Conservation (phyloP, 2,329 filamentous ascomycete species). For the Cladophialophora psammophila region DNA sequence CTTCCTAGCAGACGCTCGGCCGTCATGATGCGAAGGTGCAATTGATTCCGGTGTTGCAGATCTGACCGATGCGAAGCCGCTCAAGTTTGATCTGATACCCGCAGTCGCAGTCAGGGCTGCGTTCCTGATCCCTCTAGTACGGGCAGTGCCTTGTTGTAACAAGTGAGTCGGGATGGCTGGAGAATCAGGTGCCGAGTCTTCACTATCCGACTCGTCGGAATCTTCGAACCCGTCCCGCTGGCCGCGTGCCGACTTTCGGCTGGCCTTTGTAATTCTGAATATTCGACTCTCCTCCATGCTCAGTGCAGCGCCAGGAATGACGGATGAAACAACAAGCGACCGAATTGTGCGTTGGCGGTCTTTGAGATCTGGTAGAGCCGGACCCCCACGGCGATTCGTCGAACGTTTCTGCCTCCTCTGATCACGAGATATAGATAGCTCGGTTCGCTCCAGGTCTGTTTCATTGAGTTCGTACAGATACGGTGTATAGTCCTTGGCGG, state of each 20-base stretch:
- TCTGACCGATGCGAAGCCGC: conserved; percentile 65
- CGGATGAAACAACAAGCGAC: conserved; percentile 89
- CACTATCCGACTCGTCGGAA: conserved; percentile 87
- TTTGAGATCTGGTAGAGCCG: conserved; percentile 92
- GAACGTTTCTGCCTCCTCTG: conserved; percentile 94
- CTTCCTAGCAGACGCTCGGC: conserved; percentile 69
- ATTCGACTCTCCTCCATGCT: conserved; percentile 84
- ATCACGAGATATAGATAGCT: conserved; percentile 91
- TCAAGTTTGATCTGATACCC: conserved; percentile 76
- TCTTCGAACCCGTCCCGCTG: conserved; percentile 71
- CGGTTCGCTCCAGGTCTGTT: conserved; percentile 85
- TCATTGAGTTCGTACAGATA: conserved; percentile 95
- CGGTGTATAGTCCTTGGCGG: conserved; percentile 91
- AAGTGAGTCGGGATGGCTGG: conserved; percentile 75
- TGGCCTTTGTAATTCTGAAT: conserved; percentile 77
- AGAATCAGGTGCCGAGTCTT: conserved; percentile 83
- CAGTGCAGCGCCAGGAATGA: conserved; percentile 84
- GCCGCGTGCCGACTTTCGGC: conserved; percentile 61
- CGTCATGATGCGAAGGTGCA: conserved; percentile 71
- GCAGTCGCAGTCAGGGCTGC: conserved; percentile 86
- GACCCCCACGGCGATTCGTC: conserved; percentile 90
- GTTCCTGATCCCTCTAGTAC: conserved; percentile 86
- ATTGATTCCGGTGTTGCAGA: conserved; percentile 85
- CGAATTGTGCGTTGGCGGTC: conserved; percentile 92
- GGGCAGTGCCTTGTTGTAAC: conserved; percentile 74